Base-by-base conservation (phyloP, 75 land plant genomes). In the Ceratopteris richardii region DNA sequence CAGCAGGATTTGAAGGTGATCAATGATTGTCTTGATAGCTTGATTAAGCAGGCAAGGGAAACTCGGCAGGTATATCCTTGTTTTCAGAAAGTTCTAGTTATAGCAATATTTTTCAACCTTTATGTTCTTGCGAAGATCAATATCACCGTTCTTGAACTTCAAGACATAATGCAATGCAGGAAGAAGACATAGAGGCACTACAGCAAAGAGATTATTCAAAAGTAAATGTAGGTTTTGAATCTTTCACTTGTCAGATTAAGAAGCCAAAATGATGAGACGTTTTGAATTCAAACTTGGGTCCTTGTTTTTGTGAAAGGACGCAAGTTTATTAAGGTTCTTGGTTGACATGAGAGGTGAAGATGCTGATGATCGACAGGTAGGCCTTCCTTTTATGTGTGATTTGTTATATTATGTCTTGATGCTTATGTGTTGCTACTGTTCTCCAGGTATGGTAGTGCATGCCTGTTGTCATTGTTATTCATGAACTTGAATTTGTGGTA, bases 321-420 rank as follows among this genome's bases (percentile, higher is more conserved):
- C 83, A 56, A 90, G 99, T 72, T 79, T 95, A 23, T 66, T 95
- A 51, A 72, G 96, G 21, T 95, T 95, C 71, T 70, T 95, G 14
- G 99, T 95, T 51, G 99, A 95, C 64, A 95, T 95, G 99, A 70
- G 88, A 44, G 96, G 96, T 12, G 99, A 70, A 60, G 97, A 95
- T 69, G 85, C 72, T 44, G 96, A 81, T 73, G 81, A 83, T 55
- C 81, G 71, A 62, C 99, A 95, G 88, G 37, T 33, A 33, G 7
- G 9, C 7, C 3, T 33, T 33, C 7, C 37, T 9, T 4, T 33
- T 33, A 3, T 9, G n/a, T n/a, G n/a, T n/a, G n/a, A n/a, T n/a
- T n/a, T n/a, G n/a, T n/a, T n/a, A n/a, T n/a, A n/a, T n/a, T n/a
- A n/a, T n/a, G n/a, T n/a, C n/a, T n/a, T n/a, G n/a, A n/a, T n/a